phyloP scores from a whole-genome alignment of 352 stramenopile species.

The Phytopythium kandeliae region DNA sequence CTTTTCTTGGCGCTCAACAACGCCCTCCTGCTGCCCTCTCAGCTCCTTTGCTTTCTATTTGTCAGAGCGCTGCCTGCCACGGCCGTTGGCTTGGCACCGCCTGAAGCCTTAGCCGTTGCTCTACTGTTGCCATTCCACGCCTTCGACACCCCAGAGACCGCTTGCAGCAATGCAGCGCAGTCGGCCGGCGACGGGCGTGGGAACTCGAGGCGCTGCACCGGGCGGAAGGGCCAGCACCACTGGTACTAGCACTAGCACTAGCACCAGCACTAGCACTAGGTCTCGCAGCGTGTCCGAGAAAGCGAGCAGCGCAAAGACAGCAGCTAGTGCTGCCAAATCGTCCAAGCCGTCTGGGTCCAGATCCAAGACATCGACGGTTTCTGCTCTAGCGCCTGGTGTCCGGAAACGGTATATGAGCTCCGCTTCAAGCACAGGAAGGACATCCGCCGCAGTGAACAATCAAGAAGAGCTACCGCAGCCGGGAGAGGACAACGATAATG shows the following conservation, averaged over 20 bases:
- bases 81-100: neutral
- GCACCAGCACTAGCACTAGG: no score
- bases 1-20: constrained; percentile 1
- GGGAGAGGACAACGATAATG: constrained; percentile 10
- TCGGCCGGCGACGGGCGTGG: neutral
- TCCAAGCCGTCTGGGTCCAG: neutral
- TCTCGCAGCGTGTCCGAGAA: neutral
- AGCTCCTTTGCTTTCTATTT: neutral
- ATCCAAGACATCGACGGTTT: neutral
- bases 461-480: constrained; percentile 9
- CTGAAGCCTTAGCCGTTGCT: neutral
- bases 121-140: neutral
- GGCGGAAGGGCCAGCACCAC: neutral
- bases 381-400: neutral
- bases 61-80: neutral
- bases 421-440: neutral
- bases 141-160: neutral
- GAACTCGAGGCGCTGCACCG: neutral
- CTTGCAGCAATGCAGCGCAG: constrained; percentile 1
- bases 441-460: neutral
- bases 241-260: no score
- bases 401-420: neutral
- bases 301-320: neutral
- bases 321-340: neutral
- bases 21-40: neutral